These are phyloP conservation scores for Coprinopsis strossmayeri DNA, from an alignment of 768 basidiomycete species.

Conservation along the genomic window DNA sequence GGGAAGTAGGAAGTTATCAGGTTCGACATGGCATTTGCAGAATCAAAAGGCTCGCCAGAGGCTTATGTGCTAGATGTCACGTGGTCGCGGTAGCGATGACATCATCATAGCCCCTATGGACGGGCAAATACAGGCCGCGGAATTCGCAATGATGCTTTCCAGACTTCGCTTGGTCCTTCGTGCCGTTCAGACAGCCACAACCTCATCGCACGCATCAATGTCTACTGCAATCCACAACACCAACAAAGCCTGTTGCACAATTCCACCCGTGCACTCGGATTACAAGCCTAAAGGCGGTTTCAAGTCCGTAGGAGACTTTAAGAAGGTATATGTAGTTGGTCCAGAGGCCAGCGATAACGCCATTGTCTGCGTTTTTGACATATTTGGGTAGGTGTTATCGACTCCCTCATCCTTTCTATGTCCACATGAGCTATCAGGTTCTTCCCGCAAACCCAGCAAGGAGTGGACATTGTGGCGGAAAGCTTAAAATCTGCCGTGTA, in stretches of 20 bases:
- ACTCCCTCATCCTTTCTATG: not conserved
- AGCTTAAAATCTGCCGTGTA: conserved; percentile 47
- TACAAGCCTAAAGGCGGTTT: conserved; percentile 46
- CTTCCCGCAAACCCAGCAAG: conserved; percentile 61
- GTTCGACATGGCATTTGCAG: not conserved
- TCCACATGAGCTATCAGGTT: conserved; percentile 23
- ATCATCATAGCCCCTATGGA: too few species aligned
- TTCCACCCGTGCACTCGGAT: conserved; percentile 46
- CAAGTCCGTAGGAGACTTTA: conserved; percentile 42
- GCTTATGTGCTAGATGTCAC: too few species aligned
- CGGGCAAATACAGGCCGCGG: too few species aligned
- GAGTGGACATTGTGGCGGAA: conserved; percentile 55
- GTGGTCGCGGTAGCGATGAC: not conserved
- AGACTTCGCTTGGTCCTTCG: conserved; percentile 32
- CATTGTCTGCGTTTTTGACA: conserved; percentile 54
- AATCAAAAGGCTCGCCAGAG: too few species aligned
- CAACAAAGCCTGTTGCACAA: conserved; percentile 44
- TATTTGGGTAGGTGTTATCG: conserved; percentile 45
- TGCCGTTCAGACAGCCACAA: too few species aligned
- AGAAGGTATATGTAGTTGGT: conserved; percentile 47
- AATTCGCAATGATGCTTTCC: conserved; percentile 18
- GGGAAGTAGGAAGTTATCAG: conserved; percentile 5
- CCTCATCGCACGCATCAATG: conserved; percentile 21
- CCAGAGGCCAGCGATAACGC: conserved; percentile 41
- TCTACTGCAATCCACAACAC: conserved; percentile 32